Base-by-base conservation (phyloP, 2,329 filamentous ascomycete genomes). In the Ramichloridium luteum region DNA sequence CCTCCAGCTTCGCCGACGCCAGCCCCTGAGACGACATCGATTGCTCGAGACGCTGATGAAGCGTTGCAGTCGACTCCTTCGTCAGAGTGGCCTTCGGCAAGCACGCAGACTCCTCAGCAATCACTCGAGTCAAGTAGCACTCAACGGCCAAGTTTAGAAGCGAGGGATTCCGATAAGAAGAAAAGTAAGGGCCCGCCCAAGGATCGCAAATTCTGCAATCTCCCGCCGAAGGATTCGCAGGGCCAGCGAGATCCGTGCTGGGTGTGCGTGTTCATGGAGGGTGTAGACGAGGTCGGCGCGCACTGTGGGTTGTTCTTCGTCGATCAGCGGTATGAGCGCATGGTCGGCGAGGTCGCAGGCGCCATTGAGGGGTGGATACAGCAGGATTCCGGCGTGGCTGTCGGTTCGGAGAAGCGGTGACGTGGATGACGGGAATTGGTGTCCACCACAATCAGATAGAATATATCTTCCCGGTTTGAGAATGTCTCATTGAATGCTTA, bases 291-390 rank as follows among this genome's bases (percentile, higher is more conserved):
- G 55, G 80, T 93, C 1, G 76, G 73, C 5, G 86, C 85, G 6
- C 85, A 93, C 53, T 88, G 82, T 39, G 77, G 80, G 0, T 60
- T 93, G 31, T 93, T 93, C 59, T 72, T 82, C 9, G 59, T 74
- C 0, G 76, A 78, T 5, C 67, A 74, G 37, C 37, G 52, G 35
- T 58, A 58, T 34, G 51, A 56, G 38, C 35, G 47, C 6, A 33
- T 58, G 28, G 53, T 58, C 6, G 53, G 52, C 6, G 53, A 57
- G 34, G 53, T 57, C 16, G 49, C 50, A 22, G 52, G 49, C 33
- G 39, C 52, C 38, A 44, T 57, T 11, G 50, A 54, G 34, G 39
- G 43, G 16, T 58, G 55, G 55, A 47, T 56, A 11, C 45, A 40
- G 11, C 50, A 42, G 10, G 40, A 40, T 28, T 16, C 22, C 23